These are phyloP conservation scores for Pseudozyma flocculosa DNA, from an alignment of 1,284 basidiomycete genomes.

Conservation along the genomic window DNA sequence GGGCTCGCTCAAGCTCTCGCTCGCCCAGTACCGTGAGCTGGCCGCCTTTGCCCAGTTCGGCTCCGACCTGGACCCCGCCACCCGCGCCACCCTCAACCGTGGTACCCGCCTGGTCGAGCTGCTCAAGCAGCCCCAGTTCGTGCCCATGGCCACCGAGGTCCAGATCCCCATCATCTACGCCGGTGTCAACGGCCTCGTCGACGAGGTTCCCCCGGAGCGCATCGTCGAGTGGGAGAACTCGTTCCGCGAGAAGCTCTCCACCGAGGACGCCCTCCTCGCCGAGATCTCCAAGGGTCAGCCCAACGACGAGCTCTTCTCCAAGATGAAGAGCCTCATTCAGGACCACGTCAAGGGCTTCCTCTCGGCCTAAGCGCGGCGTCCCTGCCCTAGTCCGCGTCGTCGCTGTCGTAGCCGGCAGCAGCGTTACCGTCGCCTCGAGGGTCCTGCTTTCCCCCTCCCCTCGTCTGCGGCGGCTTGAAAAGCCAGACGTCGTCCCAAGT, in stretches of 20 bases:
- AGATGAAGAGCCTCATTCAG: conserved; percentile 62
- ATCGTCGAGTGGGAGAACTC: conserved; percentile 91
- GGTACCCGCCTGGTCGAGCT: conserved; percentile 98
- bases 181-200: conserved; percentile 77
- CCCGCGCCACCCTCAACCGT: conserved; percentile 78
- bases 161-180: conserved; percentile 99
- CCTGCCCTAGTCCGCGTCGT: no score
- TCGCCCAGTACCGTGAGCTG: conserved; percentile 99
- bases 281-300: conserved; percentile 79
- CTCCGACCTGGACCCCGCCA: conserved; percentile 98
- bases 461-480: no score
- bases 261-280: conserved; percentile 56
- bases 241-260: conserved; percentile 72
- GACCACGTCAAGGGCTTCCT: conserved; percentile 53
- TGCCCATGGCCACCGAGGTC: conserved; percentile 73
- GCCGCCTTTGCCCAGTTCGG: conserved; percentile 99
- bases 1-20: conserved; percentile 98
- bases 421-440: no score
- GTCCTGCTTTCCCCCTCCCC: no score
- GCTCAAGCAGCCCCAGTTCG: conserved; percentile 97
- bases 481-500: no score
- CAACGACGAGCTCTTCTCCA: conserved; percentile 82
- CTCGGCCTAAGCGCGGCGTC: conserved; percentile 34
- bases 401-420: not conserved
- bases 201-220: conserved; percentile 88